phyloP scores from a whole-genome alignment of 2,329 filamentous ascomycete species.

The Paraconiothyrium sp. region DNA sequence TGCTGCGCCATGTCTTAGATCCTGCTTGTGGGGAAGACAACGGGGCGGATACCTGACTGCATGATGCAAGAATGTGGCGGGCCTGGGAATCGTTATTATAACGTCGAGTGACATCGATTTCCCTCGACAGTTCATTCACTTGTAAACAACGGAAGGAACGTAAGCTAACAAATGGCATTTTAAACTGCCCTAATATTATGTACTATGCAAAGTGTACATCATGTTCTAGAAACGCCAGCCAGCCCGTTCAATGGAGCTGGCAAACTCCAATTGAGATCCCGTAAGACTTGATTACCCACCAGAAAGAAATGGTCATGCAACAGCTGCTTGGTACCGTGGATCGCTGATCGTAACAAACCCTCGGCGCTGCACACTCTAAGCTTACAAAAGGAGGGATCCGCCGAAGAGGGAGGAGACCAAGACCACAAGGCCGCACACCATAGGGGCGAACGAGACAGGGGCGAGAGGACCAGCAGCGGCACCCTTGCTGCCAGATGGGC shows the following conservation, averaged over 20 bases:
- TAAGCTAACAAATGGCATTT: not conserved
- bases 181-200: constrained; percentile 22
- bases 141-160: not conserved
- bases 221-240: constrained; percentile 18
- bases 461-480: constrained; percentile 55
- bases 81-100: not conserved
- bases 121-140: not conserved
- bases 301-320: constrained; percentile 20
- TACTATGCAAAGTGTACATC: constrained; percentile 24
- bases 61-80: too few relatives aligned
- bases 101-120: not conserved
- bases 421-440: constrained; percentile 62
- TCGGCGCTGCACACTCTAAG: constrained; percentile 3
- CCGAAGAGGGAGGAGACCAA: constrained; percentile 64
- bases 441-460: constrained; percentile 60
- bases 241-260: constrained; percentile 10
- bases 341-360: constrained; percentile 10
- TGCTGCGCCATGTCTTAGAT: not conserved
- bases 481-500: constrained; percentile 40
- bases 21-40: not conserved
- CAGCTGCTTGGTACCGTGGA: constrained; percentile 21
- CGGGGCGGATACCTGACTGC: too few relatives aligned
- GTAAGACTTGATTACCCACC: constrained; percentile 17
- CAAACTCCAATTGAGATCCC: constrained; percentile 16
- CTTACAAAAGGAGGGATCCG: constrained; percentile 56